Base-by-base conservation (phyloP, 192 early-diverging fungal species). In the Entomortierella chlamydospora region DNA sequence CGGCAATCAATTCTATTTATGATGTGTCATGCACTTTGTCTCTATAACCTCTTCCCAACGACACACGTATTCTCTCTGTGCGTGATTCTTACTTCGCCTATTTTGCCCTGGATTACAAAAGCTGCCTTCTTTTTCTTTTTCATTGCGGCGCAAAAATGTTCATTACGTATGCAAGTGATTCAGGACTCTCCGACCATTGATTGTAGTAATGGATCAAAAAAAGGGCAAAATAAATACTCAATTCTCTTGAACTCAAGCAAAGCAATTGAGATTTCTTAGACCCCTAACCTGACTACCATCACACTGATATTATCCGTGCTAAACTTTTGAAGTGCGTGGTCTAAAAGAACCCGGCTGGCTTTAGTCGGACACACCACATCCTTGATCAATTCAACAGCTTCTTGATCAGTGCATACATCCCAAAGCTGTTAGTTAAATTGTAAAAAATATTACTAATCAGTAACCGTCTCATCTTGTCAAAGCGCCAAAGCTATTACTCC, bases 231-330 rank as follows among this genome's bases (percentile, higher is more conserved):
- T n/a, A n/a, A n/a, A n/a, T n/a, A n/a, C n/a, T n/a, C n/a, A 41
- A 41, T 41, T 18, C 25, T 52, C 18, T 10, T 53, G 13, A 41
- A 9, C 39, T 41, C 39, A 41, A 41, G 39, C 39, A 41, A 41
- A 41, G 7, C 6, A 9, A 41, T 13, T 41, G 13, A n/a, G 34
- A 10, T 31, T 29, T 13, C 25, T 28, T 47, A 71, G 13, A 61
- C 41, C 18, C 42, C 45, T 62, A 95, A 68, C 62, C 88, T 87
- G 70, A 95, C 83, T 12, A 94, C 93, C 90, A 99, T 91, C 26
- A 95, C 90, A 64, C 91, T 96, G 45, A 99, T 89, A 81, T 99
- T 99, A 80, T 99, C 98, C 23, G 93, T 97, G 53, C 93, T 96
- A 52, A 92, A 93, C 81, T 98, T 98, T 72, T 90, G 88, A 25